phyloP scores from a whole-genome alignment of 2,329 filamentous ascomycete genomes.

The Beauveria sp. region DNA sequence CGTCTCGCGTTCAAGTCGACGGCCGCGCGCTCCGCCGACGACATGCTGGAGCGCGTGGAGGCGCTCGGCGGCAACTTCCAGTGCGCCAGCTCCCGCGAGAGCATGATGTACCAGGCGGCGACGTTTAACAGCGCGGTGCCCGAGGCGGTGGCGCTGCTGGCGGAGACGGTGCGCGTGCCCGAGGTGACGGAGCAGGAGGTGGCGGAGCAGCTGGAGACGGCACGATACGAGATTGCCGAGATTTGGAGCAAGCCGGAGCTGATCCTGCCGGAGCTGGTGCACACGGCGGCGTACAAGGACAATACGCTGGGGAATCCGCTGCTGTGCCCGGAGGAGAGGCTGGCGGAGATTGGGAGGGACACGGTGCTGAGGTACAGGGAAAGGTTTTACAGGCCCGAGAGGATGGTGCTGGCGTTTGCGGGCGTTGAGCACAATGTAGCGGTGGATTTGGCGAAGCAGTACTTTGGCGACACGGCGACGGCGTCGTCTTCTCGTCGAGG shows the following conservation, averaged over 20 bases:
- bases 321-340: constrained; percentile 78
- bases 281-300: constrained; percentile 91
- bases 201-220: constrained; percentile 76
- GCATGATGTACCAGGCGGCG: constrained; percentile 97
- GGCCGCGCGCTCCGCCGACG: constrained; percentile 60
- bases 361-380: constrained; percentile 73
- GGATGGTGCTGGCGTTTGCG: constrained; percentile 91
- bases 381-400: constrained; percentile 79
- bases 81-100: constrained; percentile 89
- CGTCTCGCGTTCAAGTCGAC: constrained; percentile 92
- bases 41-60: constrained; percentile 84
- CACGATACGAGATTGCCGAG: constrained; percentile 90
- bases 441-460: constrained; percentile 68
- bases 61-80: constrained; percentile 91
- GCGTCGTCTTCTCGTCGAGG: constrained; percentile 41
- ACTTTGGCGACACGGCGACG: constrained; percentile 81
- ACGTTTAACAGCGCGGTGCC: constrained; percentile 93
- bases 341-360: constrained; percentile 63
- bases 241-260: constrained; percentile 97
- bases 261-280: constrained; percentile 88
- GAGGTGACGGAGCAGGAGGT: constrained; percentile 82
- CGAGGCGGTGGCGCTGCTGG: constrained; percentile 72
- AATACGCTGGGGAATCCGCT: constrained; percentile 94
- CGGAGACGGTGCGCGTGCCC: constrained; percentile 88
- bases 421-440: constrained; percentile 79